Evolutionary conservation across 1,284 basidiomycete species (phyloP).

Genomic region (Singerocomus inundabilis): DNA sequence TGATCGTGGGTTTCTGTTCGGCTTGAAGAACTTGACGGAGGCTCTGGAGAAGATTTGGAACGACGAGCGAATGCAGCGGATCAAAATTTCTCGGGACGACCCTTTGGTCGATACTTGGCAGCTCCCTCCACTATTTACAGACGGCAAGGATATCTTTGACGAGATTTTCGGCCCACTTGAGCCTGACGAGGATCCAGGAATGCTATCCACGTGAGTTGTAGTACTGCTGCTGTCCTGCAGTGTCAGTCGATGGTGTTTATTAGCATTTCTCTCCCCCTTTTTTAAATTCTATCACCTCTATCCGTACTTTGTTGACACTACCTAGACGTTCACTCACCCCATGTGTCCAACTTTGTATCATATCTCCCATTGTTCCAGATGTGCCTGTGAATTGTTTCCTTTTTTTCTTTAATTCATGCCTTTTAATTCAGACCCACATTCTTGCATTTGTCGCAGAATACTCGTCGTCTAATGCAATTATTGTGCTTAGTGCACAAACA

Average conservation of each 20-base stretch:
- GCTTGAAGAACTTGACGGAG: slow-evolving; percentile 78
- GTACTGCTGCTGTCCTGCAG: not conserved
- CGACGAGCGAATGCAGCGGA: slow-evolving; percentile 69
- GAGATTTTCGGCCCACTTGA: slow-evolving; percentile 60
- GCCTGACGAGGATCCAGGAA: slow-evolving; percentile 64
- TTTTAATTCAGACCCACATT: not conserved
- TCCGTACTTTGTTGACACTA: not conserved
- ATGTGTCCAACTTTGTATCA: slow-evolving; percentile 17
- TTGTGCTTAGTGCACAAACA: not conserved
- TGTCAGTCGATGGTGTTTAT: not conserved
- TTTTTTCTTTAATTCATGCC: not conserved
- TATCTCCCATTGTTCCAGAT: slow-evolving; percentile 2
- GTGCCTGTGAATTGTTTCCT: not conserved
- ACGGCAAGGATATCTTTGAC: slow-evolving; percentile 75
- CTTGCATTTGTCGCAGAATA: slow-evolving; percentile 8
- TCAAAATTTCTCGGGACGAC: slow-evolving; percentile 63
- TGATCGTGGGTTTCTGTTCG: slow-evolving; percentile 93
- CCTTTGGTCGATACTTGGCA: slow-evolving; percentile 45
- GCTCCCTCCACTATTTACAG: slow-evolving; percentile 59
- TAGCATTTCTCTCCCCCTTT: not conserved
- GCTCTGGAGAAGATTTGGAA: slow-evolving; percentile 83
- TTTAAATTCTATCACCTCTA: not conserved
- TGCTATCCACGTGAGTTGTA: slow-evolving; percentile 60
- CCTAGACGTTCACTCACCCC: slow-evolving; percentile 21
- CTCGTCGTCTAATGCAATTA: slow-evolving; percentile 6